A percentile compares a stretch with the other conserved stretches of the same genome.
Conservation (phyloP, 169 alveolate species). For the Theileria annulata region DNA sequence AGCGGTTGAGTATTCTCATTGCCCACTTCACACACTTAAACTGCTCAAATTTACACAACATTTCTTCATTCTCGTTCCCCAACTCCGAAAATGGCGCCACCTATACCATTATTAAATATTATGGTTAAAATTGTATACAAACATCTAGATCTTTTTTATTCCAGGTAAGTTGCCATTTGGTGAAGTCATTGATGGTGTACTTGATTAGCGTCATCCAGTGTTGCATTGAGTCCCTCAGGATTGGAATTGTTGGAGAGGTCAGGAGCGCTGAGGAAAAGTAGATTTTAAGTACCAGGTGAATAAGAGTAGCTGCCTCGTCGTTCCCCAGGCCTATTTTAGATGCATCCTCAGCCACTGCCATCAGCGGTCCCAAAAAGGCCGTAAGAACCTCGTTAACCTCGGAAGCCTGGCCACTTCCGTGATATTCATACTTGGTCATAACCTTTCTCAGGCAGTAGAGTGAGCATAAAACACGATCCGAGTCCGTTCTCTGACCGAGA, state of each 20-base stretch:
- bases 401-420: slow-evolving; percentile 9
- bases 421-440: slow-evolving; percentile 63
- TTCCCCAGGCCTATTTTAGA: slow-evolving; percentile 55
- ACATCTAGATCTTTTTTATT: background rate
- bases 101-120: slow-evolving; percentile 5
- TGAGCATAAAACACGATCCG: slow-evolving; percentile 51
- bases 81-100: slow-evolving; percentile 53
- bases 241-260: slow-evolving; percentile 44
- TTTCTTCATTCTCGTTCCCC: slow-evolving; percentile 42
- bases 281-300: slow-evolving; percentile 55
- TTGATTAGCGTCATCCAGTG: slow-evolving; percentile 55
- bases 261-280: slow-evolving; percentile 58
- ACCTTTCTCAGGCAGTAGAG: slow-evolving; percentile 47
- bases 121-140: background rate
- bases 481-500: slow-evolving; percentile 55
- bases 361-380: slow-evolving; percentile 39
- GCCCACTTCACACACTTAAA: slow-evolving; percentile 68
- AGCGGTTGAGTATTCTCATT: slow-evolving; percentile 41
- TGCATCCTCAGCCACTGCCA: slow-evolving; percentile 59
- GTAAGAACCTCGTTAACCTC: slow-evolving; percentile 48
- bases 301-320: slow-evolving; percentile 61
- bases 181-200: slow-evolving; percentile 19
- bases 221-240: slow-evolving; percentile 39
- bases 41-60: slow-evolving; percentile 23
- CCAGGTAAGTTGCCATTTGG: slow-evolving; percentile 13